A percentile compares a stretch with the other conserved stretches of the same genome.
phyloP scores from a whole-genome alignment of 2,329 filamentous ascomycete genomes.

The Xenosphaeropsis pyriputrescens region DNA sequence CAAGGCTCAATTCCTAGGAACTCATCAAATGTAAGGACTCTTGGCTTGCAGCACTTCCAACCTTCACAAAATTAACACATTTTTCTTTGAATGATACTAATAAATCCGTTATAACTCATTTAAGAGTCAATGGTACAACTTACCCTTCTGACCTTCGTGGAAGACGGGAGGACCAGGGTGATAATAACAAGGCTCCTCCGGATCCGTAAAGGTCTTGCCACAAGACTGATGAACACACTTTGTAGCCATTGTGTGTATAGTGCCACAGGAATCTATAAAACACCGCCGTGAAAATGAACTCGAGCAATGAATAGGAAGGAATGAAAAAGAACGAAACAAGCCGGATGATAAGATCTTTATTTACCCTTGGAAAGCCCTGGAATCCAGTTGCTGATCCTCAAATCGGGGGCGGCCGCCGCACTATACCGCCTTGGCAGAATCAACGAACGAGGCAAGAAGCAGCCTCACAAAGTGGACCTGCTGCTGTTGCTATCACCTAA shows the following conservation, averaged over 20 bases:
- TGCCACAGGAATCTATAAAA: background rate
- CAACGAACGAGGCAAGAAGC: no score
- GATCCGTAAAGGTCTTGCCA: slow-evolving; percentile 72
- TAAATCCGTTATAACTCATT: no score
- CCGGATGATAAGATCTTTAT: no score
- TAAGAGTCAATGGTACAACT: slow-evolving; percentile 13
- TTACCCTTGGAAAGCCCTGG: no score
- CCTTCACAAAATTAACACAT: slow-evolving; percentile 33
- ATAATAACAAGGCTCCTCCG: slow-evolving; percentile 74
- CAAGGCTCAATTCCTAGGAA: slow-evolving; percentile 89
- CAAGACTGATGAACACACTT: slow-evolving; percentile 98
- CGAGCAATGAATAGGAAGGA: no score
- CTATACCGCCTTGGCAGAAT: background rate
- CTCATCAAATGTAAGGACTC: slow-evolving; percentile 94
- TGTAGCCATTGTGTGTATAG: slow-evolving; percentile 24
- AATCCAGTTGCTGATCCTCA: background rate
- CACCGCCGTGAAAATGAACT: no score
- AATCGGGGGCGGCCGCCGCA: background rate
- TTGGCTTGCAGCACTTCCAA: slow-evolving; percentile 98
- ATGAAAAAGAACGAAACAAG: no score
- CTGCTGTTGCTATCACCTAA: no score
- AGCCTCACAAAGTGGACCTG: no score
- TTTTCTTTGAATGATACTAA: no score
- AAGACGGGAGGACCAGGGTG: slow-evolving; percentile 91
- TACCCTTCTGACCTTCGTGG: slow-evolving; percentile 97